Evolutionary conservation across 2,329 filamentous ascomycete species (phyloP), one percentile per base, ranked within the genome.

Genomic region (Diaporthe nobilis): DNA sequence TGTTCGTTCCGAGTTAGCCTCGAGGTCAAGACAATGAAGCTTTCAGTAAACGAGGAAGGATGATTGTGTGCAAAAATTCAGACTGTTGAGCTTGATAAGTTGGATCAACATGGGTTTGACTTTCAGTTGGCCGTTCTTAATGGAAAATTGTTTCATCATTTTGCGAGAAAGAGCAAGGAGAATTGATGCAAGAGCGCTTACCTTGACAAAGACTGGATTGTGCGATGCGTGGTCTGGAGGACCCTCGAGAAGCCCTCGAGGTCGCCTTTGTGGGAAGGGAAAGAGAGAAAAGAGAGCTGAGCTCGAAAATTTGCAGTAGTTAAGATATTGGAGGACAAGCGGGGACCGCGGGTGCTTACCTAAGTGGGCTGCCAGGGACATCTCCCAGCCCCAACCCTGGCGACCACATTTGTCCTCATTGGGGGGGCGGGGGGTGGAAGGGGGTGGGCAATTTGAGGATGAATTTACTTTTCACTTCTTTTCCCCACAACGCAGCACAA

Each of bases 51-150:
- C 13, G 20, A 39, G 61, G 17, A 44, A 72, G 20, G 42, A 17
- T 47, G 6, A 22, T 68, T 37, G 34, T 9, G 55, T 61, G 53
- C 28, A 65, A 58, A 28, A 73, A 75, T 75, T 91, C 90, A 92
- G 89, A 92, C 88, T 91, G 88, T 90, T 91, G 88, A 91, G 89
- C 89, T 91, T 91, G 90, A 90, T 87, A 84, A 47, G 39, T 80
- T 76, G 72, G 39, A 76, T 78, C 78, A 78, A 78, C 78, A 78
- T 78, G 78, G 76, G 76, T 77, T 77, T 77, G 77, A 77, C 70
- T 77, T 78, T 78, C 78, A 78, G 78, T 78, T 78, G 77, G 78
- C 78, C 78, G 78, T 78, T 78, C 78, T 78, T 78, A 78, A 78
- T 73, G 74, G 75, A 77, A 76, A 73, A 22, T 61, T 73, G 34